Evolutionary conservation across 768 basidiomycete species (phyloP), one percentile per base, ranked within the genome.

Genomic region (Boletus pseudo-olivaceus): DNA sequence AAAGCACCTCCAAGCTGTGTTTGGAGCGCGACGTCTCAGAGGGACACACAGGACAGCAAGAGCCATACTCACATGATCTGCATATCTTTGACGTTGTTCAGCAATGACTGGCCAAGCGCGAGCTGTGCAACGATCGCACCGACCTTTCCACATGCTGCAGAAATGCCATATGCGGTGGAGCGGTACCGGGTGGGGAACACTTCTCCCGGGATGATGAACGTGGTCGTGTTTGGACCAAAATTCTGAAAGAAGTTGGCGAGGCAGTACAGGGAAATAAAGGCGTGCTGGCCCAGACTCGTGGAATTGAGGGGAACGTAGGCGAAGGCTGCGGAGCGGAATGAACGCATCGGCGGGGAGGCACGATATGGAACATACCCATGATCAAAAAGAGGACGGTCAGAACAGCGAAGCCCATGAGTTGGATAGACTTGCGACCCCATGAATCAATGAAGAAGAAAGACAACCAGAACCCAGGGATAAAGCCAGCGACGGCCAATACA

Each of bases 81-180:
- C 56, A 88, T 75, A 55, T 82, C 86, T 30, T 69, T 57, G 66
- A 76, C 78, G 30, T 73, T 68, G 12, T 86, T 38, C 85, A 57
- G 81, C 78, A 51, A 83, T 81, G 68, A 74, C 48, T 75, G 82
- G 26, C 80, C 79, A 67, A 93, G 87, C 26, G 81, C 88, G 45
- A 92, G 84, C 66, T 90, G 87, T 3, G 90, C 82, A 29, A 89
- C 76, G 73, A 92, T 85, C 2, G 88, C 89, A 51, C 89, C 90
- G 0, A 76, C 69, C 62, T 89, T 91, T 23, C 90, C 90, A 33
- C 71, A 75, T 1, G 88, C 90, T 12, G 90, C 89, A 4, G 82
- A 83, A 26, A 90, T 74, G n/a, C 90, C 88, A 66, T 90, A 85
- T 4, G 88, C 88, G 32, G 80, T 80, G 19, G 84, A 84, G 38